A percentile compares a stretch with the other conserved stretches of the same genome.
Evolutionary conservation across 805 yeast species (phyloP).

Genomic region (Candida wancherniae): DNA sequence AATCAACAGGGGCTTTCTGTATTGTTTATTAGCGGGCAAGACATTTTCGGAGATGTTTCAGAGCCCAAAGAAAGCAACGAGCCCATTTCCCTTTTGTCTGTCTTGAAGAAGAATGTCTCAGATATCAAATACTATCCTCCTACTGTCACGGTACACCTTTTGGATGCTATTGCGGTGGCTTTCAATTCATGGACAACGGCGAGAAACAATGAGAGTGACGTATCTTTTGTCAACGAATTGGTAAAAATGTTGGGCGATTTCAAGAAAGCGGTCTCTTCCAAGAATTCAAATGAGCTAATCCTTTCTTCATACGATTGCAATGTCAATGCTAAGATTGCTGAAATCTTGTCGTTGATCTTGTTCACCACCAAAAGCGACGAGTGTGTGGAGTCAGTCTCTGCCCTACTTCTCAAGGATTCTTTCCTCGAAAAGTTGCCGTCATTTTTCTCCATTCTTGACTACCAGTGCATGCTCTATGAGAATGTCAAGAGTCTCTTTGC

Average conservation of each 20-base stretch:
- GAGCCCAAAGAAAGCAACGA: conserved; percentile 14
- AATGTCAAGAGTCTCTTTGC: conserved; percentile 44
- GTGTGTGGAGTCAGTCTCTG: conserved; percentile 39
- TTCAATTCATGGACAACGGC: conserved; percentile 74
- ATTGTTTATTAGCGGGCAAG: conserved; percentile 58
- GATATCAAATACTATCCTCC: conserved; percentile 54
- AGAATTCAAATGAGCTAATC: conserved; percentile 2
- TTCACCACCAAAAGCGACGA: conserved; percentile 49
- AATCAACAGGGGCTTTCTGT: conserved; percentile 76
- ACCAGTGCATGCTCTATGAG: conserved; percentile 43
- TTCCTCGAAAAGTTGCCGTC: conserved; percentile 28
- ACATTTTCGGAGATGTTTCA: conserved; percentile 37
- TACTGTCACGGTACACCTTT: conserved; percentile 57
- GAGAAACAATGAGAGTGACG: conserved; percentile 48
- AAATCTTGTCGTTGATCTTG: conserved; percentile 67
- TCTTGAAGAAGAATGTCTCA: conserved; percentile 52
- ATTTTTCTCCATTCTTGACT: conserved; percentile 42
- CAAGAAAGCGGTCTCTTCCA: conserved; percentile 9
- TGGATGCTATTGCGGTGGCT: conserved; percentile 71
- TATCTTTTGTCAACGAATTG: conserved; percentile 41
- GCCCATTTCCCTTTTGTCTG: conserved; percentile 43
- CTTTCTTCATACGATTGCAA: conserved; percentile 48
- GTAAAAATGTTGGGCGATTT: conserved; percentile 18
- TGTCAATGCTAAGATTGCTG: conserved; percentile 63
- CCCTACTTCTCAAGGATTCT: conserved; percentile 34